Conservation (phyloP, 2,329 filamentous ascomycete species). For the Tolypocladium cylindrosporum region DNA sequence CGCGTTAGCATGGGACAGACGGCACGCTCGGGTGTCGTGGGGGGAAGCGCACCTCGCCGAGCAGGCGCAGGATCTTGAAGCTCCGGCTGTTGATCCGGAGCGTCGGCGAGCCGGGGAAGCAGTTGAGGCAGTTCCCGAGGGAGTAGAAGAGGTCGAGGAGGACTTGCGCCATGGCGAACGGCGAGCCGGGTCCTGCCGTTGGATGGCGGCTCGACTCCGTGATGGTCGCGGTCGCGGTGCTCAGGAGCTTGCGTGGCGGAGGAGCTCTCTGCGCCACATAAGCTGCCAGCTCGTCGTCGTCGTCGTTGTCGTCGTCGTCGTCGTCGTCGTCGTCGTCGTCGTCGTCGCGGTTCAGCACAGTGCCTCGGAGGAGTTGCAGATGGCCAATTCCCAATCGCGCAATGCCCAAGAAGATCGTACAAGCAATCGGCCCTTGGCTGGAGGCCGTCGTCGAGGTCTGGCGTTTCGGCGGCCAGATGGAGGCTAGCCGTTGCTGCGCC, state of each 20-base stretch:
- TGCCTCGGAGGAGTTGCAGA: neutral
- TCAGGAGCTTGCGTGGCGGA: neutral
- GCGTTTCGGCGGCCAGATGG: neutral
- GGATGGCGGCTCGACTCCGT: neutral
- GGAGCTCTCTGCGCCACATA: neutral
- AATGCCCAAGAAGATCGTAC: neutral
- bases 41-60: conserved; percentile 57
- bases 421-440: neutral
- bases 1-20: neutral
- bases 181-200: neutral
- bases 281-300: neutral
- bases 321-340: neutral
- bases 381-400: neutral
- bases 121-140: conserved; percentile 88
- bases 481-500: neutral
- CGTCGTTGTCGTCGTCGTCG: neutral
- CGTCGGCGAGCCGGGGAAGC: conserved; percentile 88
- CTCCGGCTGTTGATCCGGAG: conserved; percentile 90
- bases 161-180: conserved; percentile 61
- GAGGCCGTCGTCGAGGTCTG: neutral
- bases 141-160: conserved; percentile 85
- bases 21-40: too few relatives aligned
- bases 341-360: neutral
- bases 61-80: conserved; percentile 89
- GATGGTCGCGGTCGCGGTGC: neutral